Evolutionary conservation across 73 alveolate species (phyloP).

Genomic region (Paramecium pentaurelia): DNA sequence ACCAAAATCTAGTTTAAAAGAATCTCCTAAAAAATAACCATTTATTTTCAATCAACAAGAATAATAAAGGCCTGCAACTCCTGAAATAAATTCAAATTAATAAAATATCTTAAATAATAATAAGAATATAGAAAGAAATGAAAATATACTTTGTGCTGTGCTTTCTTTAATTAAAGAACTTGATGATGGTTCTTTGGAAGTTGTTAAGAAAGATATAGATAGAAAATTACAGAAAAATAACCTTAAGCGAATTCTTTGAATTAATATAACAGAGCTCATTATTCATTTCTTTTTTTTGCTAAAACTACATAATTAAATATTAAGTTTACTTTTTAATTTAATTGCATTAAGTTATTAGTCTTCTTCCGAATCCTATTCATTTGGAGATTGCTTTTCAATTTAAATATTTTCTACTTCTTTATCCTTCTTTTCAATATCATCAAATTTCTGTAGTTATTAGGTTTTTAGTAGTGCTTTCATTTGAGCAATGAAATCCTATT

Average conservation of each 20-base stretch:
- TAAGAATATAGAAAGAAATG: slow-evolving; percentile 64
- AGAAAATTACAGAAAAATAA: slow-evolving; percentile 60
- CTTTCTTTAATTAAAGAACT: slow-evolving; percentile 81
- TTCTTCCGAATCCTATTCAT: slow-evolving; percentile 22
- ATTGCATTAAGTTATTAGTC: background rate
- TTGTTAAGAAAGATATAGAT: slow-evolving; percentile 81
- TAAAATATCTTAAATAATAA: background rate
- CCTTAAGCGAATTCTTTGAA: slow-evolving; percentile 7
- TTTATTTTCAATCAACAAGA: background rate
- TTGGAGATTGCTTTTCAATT: background rate
- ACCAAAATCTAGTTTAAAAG: slow-evolving; percentile 43
- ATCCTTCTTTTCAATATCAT: background rate
- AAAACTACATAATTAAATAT: background rate
- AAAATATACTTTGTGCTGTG: slow-evolving; percentile 84
- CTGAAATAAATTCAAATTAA: background rate
- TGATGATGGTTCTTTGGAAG: slow-evolving; percentile 83
- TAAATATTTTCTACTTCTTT: background rate
- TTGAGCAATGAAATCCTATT: slow-evolving; percentile 1
- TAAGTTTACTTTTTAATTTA: background rate
- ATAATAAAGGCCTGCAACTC: background rate
- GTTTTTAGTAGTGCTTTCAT: background rate
- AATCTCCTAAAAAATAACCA: background rate
- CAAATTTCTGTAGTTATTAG: background rate
- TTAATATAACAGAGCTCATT: slow-evolving; percentile 8
- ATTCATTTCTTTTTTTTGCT: background rate